These are phyloP conservation scores for Rhodotorula sp. DNA, from an alignment of 1,284 basidiomycete species.

Conservation along the genomic window DNA sequence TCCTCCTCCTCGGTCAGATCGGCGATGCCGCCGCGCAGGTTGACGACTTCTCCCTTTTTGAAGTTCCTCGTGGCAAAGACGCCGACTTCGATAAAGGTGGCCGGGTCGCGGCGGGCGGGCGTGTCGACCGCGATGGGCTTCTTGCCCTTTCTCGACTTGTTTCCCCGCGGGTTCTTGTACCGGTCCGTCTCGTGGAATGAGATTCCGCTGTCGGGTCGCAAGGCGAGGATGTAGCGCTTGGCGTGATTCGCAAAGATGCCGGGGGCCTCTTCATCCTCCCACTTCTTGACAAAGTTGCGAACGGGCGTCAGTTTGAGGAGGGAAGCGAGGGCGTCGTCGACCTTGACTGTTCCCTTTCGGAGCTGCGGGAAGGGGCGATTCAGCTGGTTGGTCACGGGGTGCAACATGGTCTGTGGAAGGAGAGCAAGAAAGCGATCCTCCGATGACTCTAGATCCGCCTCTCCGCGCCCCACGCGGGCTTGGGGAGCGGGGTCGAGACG, in stretches of 20 bases:
- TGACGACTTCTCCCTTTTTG: conserved; percentile 68
- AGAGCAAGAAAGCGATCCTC: no score
- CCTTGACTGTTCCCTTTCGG: conserved; percentile 24
- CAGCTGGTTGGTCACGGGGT: neutral
- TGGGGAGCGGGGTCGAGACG: no score
- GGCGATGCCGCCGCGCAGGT: conserved; percentile 70
- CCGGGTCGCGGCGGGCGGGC: conserved; percentile 10
- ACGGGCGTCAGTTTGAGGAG: conserved; percentile 26
- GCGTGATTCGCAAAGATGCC: conserved; percentile 62
- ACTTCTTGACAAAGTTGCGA: conserved; percentile 16
- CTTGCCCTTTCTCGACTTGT: conserved; percentile 50
- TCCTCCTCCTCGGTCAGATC: conserved; percentile 78
- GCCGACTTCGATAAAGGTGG: conserved; percentile 65
- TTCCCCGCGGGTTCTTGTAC: conserved; percentile 53
- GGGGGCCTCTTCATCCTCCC: conserved; percentile 19
- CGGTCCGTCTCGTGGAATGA: conserved; percentile 83
- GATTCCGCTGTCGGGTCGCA: conserved; percentile 73
- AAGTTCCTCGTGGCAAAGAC: conserved; percentile 78
- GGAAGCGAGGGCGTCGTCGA: conserved; percentile 22
- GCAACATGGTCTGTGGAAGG: no score
- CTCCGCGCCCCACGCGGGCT: no score
- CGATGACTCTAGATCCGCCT: no score
- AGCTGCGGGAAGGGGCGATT: conserved; percentile 24
- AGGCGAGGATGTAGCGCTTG: conserved; percentile 79
- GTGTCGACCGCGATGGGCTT: neutral